Evolutionary conservation across 441 rosid genomes (phyloP), one percentile per base, ranked within the genome.

Genomic region (Lepidium campestre): DNA sequence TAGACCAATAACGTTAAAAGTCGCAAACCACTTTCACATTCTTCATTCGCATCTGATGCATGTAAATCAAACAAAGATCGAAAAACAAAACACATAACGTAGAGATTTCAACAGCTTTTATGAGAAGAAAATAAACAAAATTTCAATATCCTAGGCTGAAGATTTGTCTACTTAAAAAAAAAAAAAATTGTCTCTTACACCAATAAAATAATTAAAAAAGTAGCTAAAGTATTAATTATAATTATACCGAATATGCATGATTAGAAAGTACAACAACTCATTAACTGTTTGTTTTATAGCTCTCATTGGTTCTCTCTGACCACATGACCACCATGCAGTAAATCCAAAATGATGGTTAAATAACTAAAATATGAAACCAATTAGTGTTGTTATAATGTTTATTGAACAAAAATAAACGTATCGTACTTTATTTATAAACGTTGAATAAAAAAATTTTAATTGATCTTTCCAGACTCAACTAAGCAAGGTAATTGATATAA

Each of bases 21-120:
- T 25, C 6, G 29, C 31, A 23, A 22, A 13, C 32, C 11, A 27
- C 5, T 9, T 50, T 22, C 9, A 53, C 37, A 34, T 7, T 18
- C 17, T 31, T 31, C 7, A 10, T 20, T 46, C 10, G 7, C 11
- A 62, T 34, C 6, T 12, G 12, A 14, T 6, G 29, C 29, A 22
- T 47, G 23, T 22, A 47, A 20, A 46, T 25, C 27, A 22, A n/a
- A 47, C 52, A 47, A 49, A 25, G 55, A 6, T 49, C n/a, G 19
- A 31, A 32, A n/a, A 45, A 25, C 36, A 34, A 56, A 25, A 22
- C 57, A 57, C 72, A 67, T 67, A 64, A 13, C 25, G 1, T 34
- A 2, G 35, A 44, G 42, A 67, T 15, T 56, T 56, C 40, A 57
- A 57, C 57, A 47, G 65, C 72, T 47, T 64, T 57, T 47, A 67